Evolutionary conservation across 169 alveolate species (phyloP), one percentile per base, ranked within the genome.

Genomic region (Nephromyces sp.): DNA sequence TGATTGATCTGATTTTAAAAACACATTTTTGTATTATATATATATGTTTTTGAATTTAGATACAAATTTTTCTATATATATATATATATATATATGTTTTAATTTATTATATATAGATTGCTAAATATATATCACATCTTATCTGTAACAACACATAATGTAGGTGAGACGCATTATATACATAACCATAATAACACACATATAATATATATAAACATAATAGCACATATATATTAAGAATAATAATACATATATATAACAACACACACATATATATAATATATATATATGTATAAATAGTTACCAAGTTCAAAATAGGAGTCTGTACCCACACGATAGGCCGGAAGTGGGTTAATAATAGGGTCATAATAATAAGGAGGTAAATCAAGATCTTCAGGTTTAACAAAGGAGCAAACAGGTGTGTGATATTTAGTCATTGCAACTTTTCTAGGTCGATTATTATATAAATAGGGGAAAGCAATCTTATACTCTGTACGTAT

Each of bases 401-500:
- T 88, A 71, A 91, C 83, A 80, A 86, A 93, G 33, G 92, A 84
- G 70, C 91, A 84, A 66, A 88, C 70, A 43, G 88, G 91, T n/a
- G 91, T 75, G 53, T 91, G 93, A 66, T 90, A 92, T 25, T 83
- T 73, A 80, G 98, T 82, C 79, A 94, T 65, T 82, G 94, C 85
- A 80, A 91, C 87, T 86, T 81, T 82, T 72, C 94, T 28, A 25
- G 79, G 79, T 29, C 81, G 51, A 68, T 90, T 91, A 88, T 97
- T 97, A 88, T 97, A 98, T 63, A 98, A 86, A 90, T 90, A 96
- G 21, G 99, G 99, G 87, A 96, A 98, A 8, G 99, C 99, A 32
- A 98, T 95, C 79, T 93, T 94, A 79, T 98, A 97, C 85, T 98
- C 99, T 24, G 99, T 97, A 68, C 99, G 88, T 29, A 90, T 91